phyloP scores from a whole-genome alignment of 2,329 filamentous ascomycete genomes.

The Colletotrichum australisinense region DNA sequence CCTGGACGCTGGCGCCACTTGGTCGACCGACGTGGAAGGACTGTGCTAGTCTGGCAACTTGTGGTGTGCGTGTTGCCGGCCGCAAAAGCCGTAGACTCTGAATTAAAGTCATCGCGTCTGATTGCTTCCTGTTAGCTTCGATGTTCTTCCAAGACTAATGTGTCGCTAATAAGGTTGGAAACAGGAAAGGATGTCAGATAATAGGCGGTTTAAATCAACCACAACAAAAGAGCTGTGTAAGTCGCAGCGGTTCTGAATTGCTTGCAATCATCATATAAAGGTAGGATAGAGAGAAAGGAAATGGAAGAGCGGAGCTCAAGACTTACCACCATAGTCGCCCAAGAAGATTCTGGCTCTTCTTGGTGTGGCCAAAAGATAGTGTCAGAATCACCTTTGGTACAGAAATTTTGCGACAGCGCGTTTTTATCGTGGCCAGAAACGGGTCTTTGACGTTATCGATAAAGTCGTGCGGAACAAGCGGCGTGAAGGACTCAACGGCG shows the following conservation, averaged over 20 bases:
- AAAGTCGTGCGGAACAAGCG: slow-evolving; percentile 11
- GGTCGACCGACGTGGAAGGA: slow-evolving; percentile 27
- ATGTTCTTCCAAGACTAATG: slow-evolving; percentile 14
- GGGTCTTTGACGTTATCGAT: slow-evolving; percentile 27
- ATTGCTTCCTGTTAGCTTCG: slow-evolving; percentile 25
- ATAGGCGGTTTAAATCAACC: slow-evolving; percentile 56
- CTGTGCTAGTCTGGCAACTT: slow-evolving; percentile 10
- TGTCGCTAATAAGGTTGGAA: slow-evolving; percentile 36
- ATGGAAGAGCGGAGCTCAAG: not conserved
- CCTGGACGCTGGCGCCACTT: slow-evolving; percentile 28
- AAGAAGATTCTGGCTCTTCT: slow-evolving; percentile 32
- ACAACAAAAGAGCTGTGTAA: slow-evolving; percentile 55
- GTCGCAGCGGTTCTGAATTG: slow-evolving; percentile 62
- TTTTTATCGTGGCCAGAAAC: slow-evolving; percentile 10
- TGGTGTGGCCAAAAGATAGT: slow-evolving; percentile 1
- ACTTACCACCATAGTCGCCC: slow-evolving; percentile 35
- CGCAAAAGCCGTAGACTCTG: slow-evolving; percentile 48
- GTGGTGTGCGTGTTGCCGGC: slow-evolving; percentile 36
- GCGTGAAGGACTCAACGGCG: not conserved
- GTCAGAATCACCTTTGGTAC: accelerated
- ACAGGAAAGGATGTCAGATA: slow-evolving; percentile 46
- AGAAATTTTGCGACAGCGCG: slow-evolving; percentile 15
- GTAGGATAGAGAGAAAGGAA: not conserved
- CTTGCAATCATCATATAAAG: slow-evolving; percentile 49
- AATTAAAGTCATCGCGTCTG: slow-evolving; percentile 49